These are phyloP conservation scores for Metarhizium humberi DNA, from an alignment of 2,329 filamentous ascomycete species.

Conservation along the genomic window DNA sequence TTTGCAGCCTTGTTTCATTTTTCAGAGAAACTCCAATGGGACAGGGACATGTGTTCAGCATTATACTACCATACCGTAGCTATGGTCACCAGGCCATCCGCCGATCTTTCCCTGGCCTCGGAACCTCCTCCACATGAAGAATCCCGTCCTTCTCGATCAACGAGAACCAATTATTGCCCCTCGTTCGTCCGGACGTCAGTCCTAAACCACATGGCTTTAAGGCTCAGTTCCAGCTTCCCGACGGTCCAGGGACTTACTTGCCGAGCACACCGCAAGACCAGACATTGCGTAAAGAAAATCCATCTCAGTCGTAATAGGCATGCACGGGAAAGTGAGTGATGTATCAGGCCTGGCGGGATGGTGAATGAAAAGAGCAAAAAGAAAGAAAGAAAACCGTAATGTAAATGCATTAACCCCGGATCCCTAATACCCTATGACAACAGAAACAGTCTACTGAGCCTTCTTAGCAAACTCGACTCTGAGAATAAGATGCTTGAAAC, in stretches of 20 bases:
- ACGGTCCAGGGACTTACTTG: neutral
- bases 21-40: neutral
- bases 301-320: neutral
- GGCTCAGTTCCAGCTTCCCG: neutral
- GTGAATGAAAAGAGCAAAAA: neutral
- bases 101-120: neutral
- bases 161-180: neutral
- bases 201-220: neutral
- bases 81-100: too few relatives aligned
- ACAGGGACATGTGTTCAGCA: neutral
- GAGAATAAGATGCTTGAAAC: constrained; percentile 80
- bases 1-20: neutral
- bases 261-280: neutral
- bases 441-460: constrained; percentile 31
- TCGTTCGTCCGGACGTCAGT: too few relatives aligned
- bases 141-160: neutral
- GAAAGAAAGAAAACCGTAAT: neutral
- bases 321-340: neutral
- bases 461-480: constrained; percentile 84
- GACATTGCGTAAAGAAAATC: neutral
- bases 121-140: neutral
- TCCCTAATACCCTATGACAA: constrained; percentile 1
- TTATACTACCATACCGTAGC: neutral
- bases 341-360: neutral
- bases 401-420: constrained; percentile 4